Evolutionary conservation across 345 rosid genomes (phyloP), one percentile per base, ranked within the genome.

Genomic region (Salix dunnii): DNA sequence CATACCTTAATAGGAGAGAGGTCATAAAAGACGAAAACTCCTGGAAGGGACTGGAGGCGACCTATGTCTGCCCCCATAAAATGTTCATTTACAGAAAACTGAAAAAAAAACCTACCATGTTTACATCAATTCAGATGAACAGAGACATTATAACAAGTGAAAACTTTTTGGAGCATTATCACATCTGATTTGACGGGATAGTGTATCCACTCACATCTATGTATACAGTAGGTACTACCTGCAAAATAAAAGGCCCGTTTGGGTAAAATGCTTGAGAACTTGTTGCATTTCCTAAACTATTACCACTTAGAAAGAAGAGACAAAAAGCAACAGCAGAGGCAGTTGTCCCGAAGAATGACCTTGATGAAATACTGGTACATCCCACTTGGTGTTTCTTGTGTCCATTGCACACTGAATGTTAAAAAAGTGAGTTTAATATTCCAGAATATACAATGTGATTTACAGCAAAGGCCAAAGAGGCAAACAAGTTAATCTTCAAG

Each of bases 81-180:
- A 86, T 93, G 97, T 79, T 96, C 99, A 5, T 98, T 93, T 20
- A 92, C 99, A 9, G 99, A 96, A 82, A 96, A 96, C 97, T 93
- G 89, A 76, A 42, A 61, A 69, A 49, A 70, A 55, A 66, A 36
- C 8, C 40, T 30, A 51, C 27, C 58, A 28, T 9, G 68, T 77
- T 33, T 74, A 85, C 9, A 62, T 48, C 78, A 81, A 33, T 70
- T 63, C 55, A 42, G 76, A 9, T n/a, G 43, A 66, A 13, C 7
- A 1, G 25, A 55, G 61, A 55, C 12, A 55, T n/a, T 10, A n/a
- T 55, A n/a, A 7, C 3, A n/a, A 55, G 43, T n/a, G 27, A 55
- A 51, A 20, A 55, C 4, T 55, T n/a, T 8, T 7, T 2, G 62
- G 23, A 40, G 30, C 67, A n/a, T 31, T 51, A 55, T 36, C n/a